Conservation (phyloP, 2,329 filamentous ascomycete genomes). For the Hypoxylon sp. region DNA sequence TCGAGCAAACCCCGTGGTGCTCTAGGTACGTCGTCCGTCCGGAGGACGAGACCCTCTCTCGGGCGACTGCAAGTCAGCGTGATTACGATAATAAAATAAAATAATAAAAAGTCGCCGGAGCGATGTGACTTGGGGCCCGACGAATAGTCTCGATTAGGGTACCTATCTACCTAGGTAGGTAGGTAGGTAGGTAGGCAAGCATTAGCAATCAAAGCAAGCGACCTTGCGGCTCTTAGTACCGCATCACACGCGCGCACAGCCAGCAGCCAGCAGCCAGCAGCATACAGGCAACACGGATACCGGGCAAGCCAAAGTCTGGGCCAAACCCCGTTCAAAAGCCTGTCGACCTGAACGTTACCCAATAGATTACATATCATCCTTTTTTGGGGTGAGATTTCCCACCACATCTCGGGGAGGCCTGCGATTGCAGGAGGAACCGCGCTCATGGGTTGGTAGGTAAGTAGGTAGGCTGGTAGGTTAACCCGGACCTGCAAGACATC, state of each 20-base stretch:
- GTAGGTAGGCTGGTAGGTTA: too few relatives aligned
- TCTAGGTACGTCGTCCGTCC: background rate
- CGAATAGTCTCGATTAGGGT: too few relatives aligned
- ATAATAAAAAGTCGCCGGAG: background rate
- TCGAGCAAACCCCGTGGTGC: background rate
- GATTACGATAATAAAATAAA: background rate
- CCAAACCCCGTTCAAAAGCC: too few relatives aligned
- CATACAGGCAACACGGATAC: too few relatives aligned
- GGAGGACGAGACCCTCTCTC: constrained; percentile 5
- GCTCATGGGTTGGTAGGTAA: too few relatives aligned
- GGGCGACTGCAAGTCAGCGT: constrained; percentile 20
- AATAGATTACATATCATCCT: too few relatives aligned
- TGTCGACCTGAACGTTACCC: background rate
- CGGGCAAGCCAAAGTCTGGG: too few relatives aligned
- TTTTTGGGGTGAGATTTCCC: too few relatives aligned
- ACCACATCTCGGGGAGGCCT: constrained; percentile 21
- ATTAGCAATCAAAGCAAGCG: constrained; percentile 13
- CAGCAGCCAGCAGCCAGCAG: too few relatives aligned
- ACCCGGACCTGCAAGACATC: constrained; percentile 36
- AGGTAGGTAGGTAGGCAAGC: constrained; percentile 8
- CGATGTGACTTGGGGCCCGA: constrained; percentile 20
- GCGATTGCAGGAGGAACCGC: constrained; percentile 25
- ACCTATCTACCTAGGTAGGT: too few relatives aligned
- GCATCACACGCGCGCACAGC: too few relatives aligned
- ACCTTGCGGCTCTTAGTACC: constrained; percentile 26